A percentile compares a stretch with the other conserved stretches of the same genome.
phyloP scores from a whole-genome alignment of 2,329 filamentous ascomycete genomes.

The Ophiostoma triangulosporum region DNA sequence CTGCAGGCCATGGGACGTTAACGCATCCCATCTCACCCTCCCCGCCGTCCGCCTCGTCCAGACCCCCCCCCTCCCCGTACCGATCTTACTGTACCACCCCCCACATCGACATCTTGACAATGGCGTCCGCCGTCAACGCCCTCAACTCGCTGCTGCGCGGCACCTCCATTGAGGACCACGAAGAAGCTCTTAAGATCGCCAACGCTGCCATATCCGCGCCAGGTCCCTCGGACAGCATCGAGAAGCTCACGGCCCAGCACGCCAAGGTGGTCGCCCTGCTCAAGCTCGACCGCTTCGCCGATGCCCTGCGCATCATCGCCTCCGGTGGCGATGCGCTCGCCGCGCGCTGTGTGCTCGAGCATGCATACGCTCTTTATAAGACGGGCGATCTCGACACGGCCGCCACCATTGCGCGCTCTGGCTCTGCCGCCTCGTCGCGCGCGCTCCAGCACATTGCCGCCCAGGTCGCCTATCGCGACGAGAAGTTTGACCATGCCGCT shows the following conservation, averaged over 20 bases:
- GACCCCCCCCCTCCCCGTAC: not conserved
- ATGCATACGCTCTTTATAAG: slow-evolving; percentile 76
- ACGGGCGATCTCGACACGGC: slow-evolving; percentile 55
- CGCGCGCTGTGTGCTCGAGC: slow-evolving; percentile 50
- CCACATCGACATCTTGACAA: slow-evolving; percentile 1
- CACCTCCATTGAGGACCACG: slow-evolving; percentile 53
- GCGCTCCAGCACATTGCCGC: slow-evolving; percentile 41
- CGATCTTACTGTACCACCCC: not conserved
- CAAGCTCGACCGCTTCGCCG: slow-evolving; percentile 70
- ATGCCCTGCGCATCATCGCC: slow-evolving; percentile 56
- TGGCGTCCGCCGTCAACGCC: slow-evolving; percentile 28
- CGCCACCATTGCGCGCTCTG: slow-evolving; percentile 20
- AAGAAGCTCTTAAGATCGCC: slow-evolving; percentile 54
- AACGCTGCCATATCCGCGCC: slow-evolving; percentile 44
- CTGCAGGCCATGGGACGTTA: slow-evolving; percentile 2
- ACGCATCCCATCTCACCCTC: not conserved
- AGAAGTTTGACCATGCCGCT: slow-evolving; percentile 56
- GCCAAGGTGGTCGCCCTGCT: slow-evolving; percentile 62
- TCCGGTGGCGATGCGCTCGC: slow-evolving; percentile 48
- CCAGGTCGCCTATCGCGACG: slow-evolving; percentile 60
- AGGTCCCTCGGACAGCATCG: slow-evolving; percentile 29
- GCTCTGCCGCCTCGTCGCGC: slow-evolving; percentile 15
- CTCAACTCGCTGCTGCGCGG: slow-evolving; percentile 41
- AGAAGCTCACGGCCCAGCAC: slow-evolving; percentile 42
- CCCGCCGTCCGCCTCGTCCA: not conserved